These are phyloP conservation scores for Jamesozyma spencerorum DNA, from an alignment of 805 yeast genomes.

Conservation along the genomic window DNA sequence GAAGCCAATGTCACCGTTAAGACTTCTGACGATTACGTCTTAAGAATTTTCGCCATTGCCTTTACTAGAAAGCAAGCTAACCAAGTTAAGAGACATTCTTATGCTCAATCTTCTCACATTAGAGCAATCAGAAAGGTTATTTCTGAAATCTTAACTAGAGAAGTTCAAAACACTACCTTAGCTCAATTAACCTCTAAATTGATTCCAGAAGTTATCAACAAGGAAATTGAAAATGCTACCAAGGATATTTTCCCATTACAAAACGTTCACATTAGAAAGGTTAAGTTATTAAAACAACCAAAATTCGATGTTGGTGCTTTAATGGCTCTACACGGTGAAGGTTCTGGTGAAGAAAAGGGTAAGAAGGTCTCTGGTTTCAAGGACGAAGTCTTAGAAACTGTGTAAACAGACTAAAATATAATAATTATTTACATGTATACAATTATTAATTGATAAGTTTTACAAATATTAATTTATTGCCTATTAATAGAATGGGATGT, in stretches of 20 bases:
- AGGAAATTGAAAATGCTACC: slow-evolving; percentile 95
- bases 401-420: slow-evolving; percentile 39
- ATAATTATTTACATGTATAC: slow-evolving; percentile 9
- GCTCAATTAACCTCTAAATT: slow-evolving; percentile 95
- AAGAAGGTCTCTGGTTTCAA: slow-evolving; percentile 94
- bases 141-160: slow-evolving; percentile 92
- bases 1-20: slow-evolving; percentile 97
- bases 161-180: slow-evolving; percentile 87
- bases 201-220: slow-evolving; percentile 97
- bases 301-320: slow-evolving; percentile 95
- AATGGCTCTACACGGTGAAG: slow-evolving; percentile 94
- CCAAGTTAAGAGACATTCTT: slow-evolving; percentile 95
- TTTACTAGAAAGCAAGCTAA: slow-evolving; percentile 95
- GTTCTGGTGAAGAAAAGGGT: slow-evolving; percentile 86
- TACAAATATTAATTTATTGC: slow-evolving; percentile 2
- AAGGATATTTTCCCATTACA: slow-evolving; percentile 93
- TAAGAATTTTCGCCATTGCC: slow-evolving; percentile 93
- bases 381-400: slow-evolving; percentile 95
- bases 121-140: slow-evolving; percentile 96
- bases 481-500: neutral
- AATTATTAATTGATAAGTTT: slow-evolving; percentile 8
- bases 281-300: slow-evolving; percentile 95
- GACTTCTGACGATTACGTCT: slow-evolving; percentile 94
- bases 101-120: slow-evolving; percentile 95
- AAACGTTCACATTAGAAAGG: slow-evolving; percentile 98